Conservation (phyloP, 176 grass and related monocot species). For the Rhynchospora breviuscula region DNA sequence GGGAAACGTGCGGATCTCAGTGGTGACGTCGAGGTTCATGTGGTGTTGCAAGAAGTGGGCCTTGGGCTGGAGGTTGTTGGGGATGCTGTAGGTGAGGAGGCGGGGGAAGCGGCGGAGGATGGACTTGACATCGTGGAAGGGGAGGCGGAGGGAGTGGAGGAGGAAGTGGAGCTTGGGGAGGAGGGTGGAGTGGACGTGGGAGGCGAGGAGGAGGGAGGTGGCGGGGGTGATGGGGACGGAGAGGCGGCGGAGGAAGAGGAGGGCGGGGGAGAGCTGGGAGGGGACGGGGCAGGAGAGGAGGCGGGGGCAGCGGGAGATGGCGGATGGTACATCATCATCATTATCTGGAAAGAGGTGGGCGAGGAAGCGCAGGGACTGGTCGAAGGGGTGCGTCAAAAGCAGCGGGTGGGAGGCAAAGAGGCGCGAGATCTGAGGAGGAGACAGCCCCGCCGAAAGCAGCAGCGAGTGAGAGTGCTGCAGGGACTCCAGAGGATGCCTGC, state of each 20-base stretch:
- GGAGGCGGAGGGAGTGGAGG: conserved; percentile 15
- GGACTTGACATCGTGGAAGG: conserved; percentile 34
- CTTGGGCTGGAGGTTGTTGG: conserved; percentile 64
- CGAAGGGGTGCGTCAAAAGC: conserved; percentile 44
- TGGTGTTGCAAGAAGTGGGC: conserved; percentile 34
- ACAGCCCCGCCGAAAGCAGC: conserved; percentile 52
- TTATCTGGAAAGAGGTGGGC: conserved; percentile 43
- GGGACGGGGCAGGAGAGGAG: conserved; percentile 49
- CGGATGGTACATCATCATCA: conserved; percentile 29
- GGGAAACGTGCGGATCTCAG: conserved; percentile 56
- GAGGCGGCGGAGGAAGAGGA: conserved; percentile 40
- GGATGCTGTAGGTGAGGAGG: conserved; percentile 64
- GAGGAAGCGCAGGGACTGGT: conserved; percentile 40
- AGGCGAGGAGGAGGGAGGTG: conserved; percentile 50
- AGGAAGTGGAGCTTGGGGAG: conserved; percentile 63
- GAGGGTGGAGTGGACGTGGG: conserved; percentile 61
- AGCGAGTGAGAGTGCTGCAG: conserved; percentile 41
- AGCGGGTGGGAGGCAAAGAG: conserved; percentile 40
- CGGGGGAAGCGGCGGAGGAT: conserved; percentile 47
- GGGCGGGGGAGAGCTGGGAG: conserved; percentile 43
- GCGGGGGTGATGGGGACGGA: conserved; percentile 30
- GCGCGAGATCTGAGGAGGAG: conserved; percentile 35
- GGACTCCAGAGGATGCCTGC: conserved; percentile 36
- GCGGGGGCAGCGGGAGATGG: conserved; percentile 45
- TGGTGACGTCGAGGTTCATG: conserved; percentile 34